Percentiles rank a stretch among this genome's conserved stretches.
phyloP scores from a whole-genome alignment of 495 filamentous ascomycete species.

The Polyplosphaeria fusca region DNA sequence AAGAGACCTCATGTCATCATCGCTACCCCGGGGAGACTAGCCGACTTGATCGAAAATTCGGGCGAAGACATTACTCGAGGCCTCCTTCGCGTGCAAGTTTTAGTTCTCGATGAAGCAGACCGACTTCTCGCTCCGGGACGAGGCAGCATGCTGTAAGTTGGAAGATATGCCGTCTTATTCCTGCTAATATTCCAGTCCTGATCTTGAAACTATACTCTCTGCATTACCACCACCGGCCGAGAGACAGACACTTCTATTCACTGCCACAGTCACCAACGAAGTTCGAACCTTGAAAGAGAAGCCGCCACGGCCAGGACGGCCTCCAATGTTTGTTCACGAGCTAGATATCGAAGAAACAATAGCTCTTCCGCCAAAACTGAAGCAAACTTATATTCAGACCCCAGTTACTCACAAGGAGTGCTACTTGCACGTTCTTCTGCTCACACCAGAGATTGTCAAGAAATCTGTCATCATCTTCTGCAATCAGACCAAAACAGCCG shows the following conservation, averaged over 20 bases:
- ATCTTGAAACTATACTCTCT: constrained; percentile 81
- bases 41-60: constrained; percentile 87
- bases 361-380: constrained; percentile 74
- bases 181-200: too few relatives aligned
- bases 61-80: constrained; percentile 85
- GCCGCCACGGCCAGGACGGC: constrained; percentile 61
- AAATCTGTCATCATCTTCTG: constrained; percentile 88
- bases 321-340: constrained; percentile 83
- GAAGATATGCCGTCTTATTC: too few relatives aligned
- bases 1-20: constrained; percentile 86
- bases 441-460: constrained; percentile 68
- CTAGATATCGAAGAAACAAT: constrained; percentile 70
- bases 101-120: constrained; percentile 96
- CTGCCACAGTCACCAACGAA: constrained; percentile 91
- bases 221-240: constrained; percentile 67
- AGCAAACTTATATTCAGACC: constrained; percentile 80
- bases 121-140: constrained; percentile 71
- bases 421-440: constrained; percentile 86
- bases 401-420: constrained; percentile 88
- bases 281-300: constrained; percentile 76
- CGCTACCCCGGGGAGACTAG: constrained; percentile 88
- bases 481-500: constrained; percentile 86
- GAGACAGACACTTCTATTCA: constrained; percentile 93
- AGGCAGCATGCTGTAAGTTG: constrained; percentile 91
- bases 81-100: constrained; percentile 70